Conservation (phyloP, 2,329 filamentous ascomycete genomes). For the Penicillium sclerotigenum region DNA sequence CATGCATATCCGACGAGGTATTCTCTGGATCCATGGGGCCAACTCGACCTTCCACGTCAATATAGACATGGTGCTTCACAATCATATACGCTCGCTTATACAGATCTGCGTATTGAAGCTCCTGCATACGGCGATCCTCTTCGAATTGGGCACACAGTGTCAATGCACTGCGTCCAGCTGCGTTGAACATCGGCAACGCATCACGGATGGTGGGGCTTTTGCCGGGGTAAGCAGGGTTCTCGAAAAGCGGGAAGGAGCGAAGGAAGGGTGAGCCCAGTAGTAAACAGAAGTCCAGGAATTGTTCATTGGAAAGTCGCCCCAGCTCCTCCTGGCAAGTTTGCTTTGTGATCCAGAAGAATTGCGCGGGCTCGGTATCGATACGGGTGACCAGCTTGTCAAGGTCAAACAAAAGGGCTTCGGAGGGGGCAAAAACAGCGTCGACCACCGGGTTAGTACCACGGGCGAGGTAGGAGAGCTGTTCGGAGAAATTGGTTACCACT, state of each 20-base stretch:
- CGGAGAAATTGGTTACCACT: constrained; percentile 3
- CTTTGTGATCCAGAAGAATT: constrained; percentile 63
- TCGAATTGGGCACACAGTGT: constrained; percentile 73
- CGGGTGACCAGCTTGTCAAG: constrained; percentile 69
- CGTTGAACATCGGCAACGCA: constrained; percentile 72
- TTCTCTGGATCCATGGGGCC: constrained; percentile 69
- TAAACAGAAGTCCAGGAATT: constrained; percentile 79
- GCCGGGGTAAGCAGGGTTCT: constrained; percentile 56
- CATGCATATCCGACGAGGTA: constrained; percentile 78
- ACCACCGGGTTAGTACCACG: constrained; percentile 64
- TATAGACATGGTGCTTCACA: constrained; percentile 81
- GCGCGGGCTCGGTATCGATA: constrained; percentile 55
- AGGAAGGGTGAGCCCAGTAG: constrained; percentile 81
- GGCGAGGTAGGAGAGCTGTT: constrained; percentile 69
- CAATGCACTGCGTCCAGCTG: constrained; percentile 64
- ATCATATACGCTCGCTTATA: constrained; percentile 83
- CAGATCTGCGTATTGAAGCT: constrained; percentile 75
- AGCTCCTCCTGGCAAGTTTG: constrained; percentile 68
- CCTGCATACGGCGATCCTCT: constrained; percentile 70
- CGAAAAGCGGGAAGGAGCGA: constrained; percentile 72
- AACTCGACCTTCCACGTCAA: constrained; percentile 73
- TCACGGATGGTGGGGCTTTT: constrained; percentile 64
- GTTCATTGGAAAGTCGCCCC: constrained; percentile 60
- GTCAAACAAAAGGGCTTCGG: constrained; percentile 82
- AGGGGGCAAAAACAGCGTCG: constrained; percentile 76